Base-by-base conservation (phyloP, 306 rosid genomes). In the Pterocarpus santalinus region DNA sequence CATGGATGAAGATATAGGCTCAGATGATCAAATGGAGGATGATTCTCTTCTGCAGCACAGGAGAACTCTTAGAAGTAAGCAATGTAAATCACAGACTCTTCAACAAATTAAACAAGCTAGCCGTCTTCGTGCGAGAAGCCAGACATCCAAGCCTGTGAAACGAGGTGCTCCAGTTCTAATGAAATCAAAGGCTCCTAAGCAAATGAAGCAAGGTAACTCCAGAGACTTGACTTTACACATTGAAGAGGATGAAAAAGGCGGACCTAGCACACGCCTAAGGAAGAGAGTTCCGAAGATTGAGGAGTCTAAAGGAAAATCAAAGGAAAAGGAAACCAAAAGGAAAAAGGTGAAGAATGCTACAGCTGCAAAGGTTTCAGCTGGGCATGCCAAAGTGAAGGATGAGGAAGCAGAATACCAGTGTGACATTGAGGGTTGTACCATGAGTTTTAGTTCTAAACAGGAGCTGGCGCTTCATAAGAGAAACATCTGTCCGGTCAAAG, bases 241-340 rank as follows among this genome's bases (percentile, higher is more conserved):
- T n/a, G 97, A 91, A 10, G 97, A 89, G 79, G 93, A 87, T 76
- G 84, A 72, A 36, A 92, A 83, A 61, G 97, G 96, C 69, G 99
- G 97, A 66, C 98, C 99, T 46, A 91, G 97, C 87, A 90, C 97
- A 3, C 98, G 95, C 84, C 97, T 92, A 28, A 88, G 98, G 82
- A 90, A 92, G 87, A 88, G 98, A 86, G 73, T 69, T 66, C 86
- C 88, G 34, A 93, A 90, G 83, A 81, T 84, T 53, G 39, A 73
- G 67, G 88, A 81, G 69, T 35, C 88, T 76, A 89, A 79, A 76
- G 84, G 72, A 49, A 95, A 90, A 79, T 56, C 76, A 32, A 89
- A 83, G 81, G 93, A 68, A 70, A 90, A 88, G 84, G 88, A 61
- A 88, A 63, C 72, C 17, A 84, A 85, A 61, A 89, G 84, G 95